Evolutionary conservation across 371 early-diverging fungal species (phyloP).

Genomic region (Mucor ambiguus): DNA sequence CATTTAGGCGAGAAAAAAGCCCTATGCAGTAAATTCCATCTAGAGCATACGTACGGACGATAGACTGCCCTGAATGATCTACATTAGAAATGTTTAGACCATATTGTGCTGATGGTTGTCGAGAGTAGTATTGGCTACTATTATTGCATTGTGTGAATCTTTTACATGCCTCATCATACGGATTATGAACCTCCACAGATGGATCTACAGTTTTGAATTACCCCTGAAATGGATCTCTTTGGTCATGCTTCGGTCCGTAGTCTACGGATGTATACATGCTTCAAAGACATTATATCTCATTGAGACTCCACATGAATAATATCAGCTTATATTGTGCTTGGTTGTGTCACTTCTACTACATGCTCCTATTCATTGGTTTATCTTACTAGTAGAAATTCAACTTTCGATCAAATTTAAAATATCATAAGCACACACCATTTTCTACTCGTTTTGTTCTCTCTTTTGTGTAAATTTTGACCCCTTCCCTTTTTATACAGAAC

Average conservation of each 20-base stretch:
- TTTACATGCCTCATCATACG: no score
- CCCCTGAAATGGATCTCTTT: not conserved
- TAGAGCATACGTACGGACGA: not conserved
- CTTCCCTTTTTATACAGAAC: not conserved
- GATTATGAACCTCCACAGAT: not conserved
- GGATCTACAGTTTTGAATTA: not conserved
- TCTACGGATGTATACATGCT: not conserved
- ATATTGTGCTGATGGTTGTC: no score
- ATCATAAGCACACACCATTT: not conserved
- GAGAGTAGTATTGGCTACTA: no score
- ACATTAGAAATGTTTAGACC: not conserved
- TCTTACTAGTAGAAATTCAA: slow-evolving; percentile 1
- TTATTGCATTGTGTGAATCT: not conserved
- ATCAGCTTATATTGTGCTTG: not conserved
- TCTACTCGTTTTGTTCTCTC: not conserved
- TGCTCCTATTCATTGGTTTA: not conserved
- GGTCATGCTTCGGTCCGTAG: not conserved
- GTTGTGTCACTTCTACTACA: not conserved
- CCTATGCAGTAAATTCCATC: not conserved
- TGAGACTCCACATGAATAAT: not conserved
- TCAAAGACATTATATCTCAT: not conserved
- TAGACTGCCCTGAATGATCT: not conserved
- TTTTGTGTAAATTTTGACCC: not conserved
- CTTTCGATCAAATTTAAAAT: not conserved
- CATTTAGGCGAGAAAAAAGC: not conserved